Evolutionary conservation across 768 basidiomycete species (phyloP), one percentile per base, ranked within the genome.

Genomic region (Boletus eberwhitei): DNA sequence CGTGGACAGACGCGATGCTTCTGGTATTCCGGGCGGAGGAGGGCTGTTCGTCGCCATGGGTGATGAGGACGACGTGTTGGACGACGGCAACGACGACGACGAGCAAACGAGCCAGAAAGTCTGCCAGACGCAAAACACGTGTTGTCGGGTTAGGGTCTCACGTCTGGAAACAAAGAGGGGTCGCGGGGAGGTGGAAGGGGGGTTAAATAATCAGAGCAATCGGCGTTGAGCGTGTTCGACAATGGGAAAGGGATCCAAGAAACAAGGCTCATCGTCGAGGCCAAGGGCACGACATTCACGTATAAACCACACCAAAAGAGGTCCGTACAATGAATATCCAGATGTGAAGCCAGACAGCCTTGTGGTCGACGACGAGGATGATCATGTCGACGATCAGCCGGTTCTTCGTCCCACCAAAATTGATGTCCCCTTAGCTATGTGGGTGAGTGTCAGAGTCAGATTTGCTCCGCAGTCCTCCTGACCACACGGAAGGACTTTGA

Each of bases 371-470:
- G 32, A 36, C 46, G 34, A 17, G 3, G 34, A 47, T 35, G 44
- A 32, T 46, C 44, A 21, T 2, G 32, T 19, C 43, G n/a, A 35
- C 11, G 21, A 47, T 35, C 46, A 24, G 6, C 34, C 34, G 22
- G 34, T 32, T 16, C 31, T 6, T 16, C 34, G 46, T 3, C 34
- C 36, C 13, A 14, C 35, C 49, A 43, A 46, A 47, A 48, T 37
- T 31, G 73, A 79, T 19, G 83, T 97, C 12, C 92, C 93, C 2
- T 86, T 97, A 4, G 94, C 92, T 35, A 98, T 98, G 95, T 98
- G 95, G 95, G 93, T 88, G 53, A 71, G 93, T 78, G 43, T 32
- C 26, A 8, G 14, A 1, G 5, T 40, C 36, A 22, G 16, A 43
- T 43, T 13, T 7, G 19, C 6, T 12, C 21, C 12, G 1, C 12